A percentile compares a stretch with the other conserved stretches of the same genome.
Evolutionary conservation across 2,329 filamentous ascomycete species (phyloP).

Genomic region (Aphanocladium album): DNA sequence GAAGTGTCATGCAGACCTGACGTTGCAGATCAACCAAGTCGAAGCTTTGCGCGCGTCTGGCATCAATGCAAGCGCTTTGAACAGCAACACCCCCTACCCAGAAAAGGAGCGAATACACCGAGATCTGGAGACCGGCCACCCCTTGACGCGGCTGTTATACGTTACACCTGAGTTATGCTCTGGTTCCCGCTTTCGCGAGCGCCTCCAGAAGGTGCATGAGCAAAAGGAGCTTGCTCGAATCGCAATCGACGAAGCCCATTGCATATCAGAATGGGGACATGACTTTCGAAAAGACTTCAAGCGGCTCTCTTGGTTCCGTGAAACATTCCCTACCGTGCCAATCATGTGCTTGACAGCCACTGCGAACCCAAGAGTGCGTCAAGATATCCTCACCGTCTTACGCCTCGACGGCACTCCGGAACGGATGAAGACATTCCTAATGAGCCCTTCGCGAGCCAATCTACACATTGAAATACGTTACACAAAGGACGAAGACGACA

Average conservation of each 20-base stretch:
- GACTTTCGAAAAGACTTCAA: slow-evolving; percentile 95
- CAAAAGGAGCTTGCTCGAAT: slow-evolving; percentile 84
- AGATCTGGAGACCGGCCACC: slow-evolving; percentile 85
- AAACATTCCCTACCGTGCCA: slow-evolving; percentile 75
- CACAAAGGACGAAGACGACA: slow-evolving; percentile 68
- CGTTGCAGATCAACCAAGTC: slow-evolving; percentile 80
- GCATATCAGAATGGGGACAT: slow-evolving; percentile 97
- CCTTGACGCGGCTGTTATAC: slow-evolving; percentile 76
- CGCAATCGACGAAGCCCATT: slow-evolving; percentile 92
- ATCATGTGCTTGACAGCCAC: slow-evolving; percentile 93
- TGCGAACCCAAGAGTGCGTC: slow-evolving; percentile 72
- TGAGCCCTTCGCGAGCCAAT: slow-evolving; percentile 78
- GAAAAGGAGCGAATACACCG: slow-evolving; percentile 66
- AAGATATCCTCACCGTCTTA: slow-evolving; percentile 76
- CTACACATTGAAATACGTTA: slow-evolving; percentile 88
- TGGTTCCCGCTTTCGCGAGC: slow-evolving; percentile 68
- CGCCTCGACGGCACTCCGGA: slow-evolving; percentile 56
- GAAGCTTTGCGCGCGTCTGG: slow-evolving; percentile 68
- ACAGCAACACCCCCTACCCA: slow-evolving; percentile 66
- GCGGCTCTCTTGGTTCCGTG: slow-evolving; percentile 77
- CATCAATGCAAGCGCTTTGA: slow-evolving; percentile 79
- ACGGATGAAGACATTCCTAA: slow-evolving; percentile 68
- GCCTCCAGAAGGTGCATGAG: slow-evolving; percentile 66
- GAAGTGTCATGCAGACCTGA: neutral
- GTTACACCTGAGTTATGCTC: slow-evolving; percentile 90